Evolutionary conservation across 1,139 yeast genomes (phyloP), one percentile per base, ranked within the genome.

Genomic region (Hansenula sp.): DNA sequence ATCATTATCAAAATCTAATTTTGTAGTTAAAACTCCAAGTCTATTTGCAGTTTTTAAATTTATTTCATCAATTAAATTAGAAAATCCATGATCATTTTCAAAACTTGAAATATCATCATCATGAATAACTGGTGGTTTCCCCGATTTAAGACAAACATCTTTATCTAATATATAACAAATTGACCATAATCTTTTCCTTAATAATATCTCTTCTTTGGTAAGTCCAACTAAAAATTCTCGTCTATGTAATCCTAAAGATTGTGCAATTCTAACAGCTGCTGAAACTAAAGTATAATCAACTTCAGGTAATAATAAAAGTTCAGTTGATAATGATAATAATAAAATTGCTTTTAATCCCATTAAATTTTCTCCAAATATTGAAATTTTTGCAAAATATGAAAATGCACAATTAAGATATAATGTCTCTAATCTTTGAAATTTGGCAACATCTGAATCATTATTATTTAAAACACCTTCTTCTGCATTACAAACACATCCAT

Each of bases 161-260:
- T 71, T 71, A 52, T 82, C 88, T 30, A 68, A 55, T 36, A 61
- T 61, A 46, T 75, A 79, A 45, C 82, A 71, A 28, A 64, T 47
- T 79, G 82, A 76, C 77, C 82, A 82, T 2, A 78, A 43, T 16
- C 57, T 55, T 34, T 73, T 59, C 18, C 76, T 60, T 7, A 60
- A 55, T 5, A 55, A 48, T 11, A 62, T 62, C 30, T 75, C 81
- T 5, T 56, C 59, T 0, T 50, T 47, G 0, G 66, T 43, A 24
- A 75, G 49, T 1, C 67, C 65, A 12, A 51, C 47, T 40, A 69
- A 71, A 6, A 73, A 59, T 46, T 80, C 85, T 22, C 58, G 62
- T 16, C 85, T 59, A 53, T 82, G 83, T 26, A 83, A 60, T 0
- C 90, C 90, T 40, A 80, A 57, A 33, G 77, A 80, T 46, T 72